phyloP scores from a whole-genome alignment of 2,329 filamentous ascomycete species.

The Pyricularia pennisetigena region DNA sequence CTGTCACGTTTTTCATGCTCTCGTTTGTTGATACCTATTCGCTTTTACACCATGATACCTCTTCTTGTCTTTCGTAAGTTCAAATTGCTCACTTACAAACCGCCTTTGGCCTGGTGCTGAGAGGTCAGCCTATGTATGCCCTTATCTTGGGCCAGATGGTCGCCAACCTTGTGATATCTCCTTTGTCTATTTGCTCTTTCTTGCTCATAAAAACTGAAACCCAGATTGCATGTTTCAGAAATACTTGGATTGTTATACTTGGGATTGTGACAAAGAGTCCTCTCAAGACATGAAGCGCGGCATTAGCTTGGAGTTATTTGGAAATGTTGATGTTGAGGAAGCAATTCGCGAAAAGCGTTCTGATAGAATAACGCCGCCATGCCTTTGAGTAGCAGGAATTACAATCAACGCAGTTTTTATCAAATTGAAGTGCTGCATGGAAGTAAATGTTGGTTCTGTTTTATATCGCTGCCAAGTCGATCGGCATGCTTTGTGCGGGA shows the following conservation, averaged over 20 bases:
- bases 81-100: not conserved
- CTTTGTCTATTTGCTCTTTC: not conserved
- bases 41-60: not conserved
- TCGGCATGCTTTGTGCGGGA: too few species aligned
- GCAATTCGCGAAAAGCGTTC: not conserved
- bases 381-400: not conserved
- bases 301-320: not conserved
- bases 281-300: not conserved
- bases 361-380: not conserved
- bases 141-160: not conserved
- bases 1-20: not conserved
- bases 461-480: too few species aligned
- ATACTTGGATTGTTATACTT: not conserved
- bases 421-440: not conserved
- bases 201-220: not conserved
- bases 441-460: slow-evolving; percentile 8
- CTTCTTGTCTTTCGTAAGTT: not conserved
- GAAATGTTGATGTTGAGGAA: not conserved
- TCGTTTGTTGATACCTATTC: not conserved
- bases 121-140: not conserved
- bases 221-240: not conserved
- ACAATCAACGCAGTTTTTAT: not conserved
- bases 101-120: not conserved
- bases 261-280: not conserved
- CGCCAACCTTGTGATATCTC: not conserved